These are phyloP conservation scores for Trametes sp. DNA, from an alignment of 1,284 basidiomycete genomes.

Conservation along the genomic window DNA sequence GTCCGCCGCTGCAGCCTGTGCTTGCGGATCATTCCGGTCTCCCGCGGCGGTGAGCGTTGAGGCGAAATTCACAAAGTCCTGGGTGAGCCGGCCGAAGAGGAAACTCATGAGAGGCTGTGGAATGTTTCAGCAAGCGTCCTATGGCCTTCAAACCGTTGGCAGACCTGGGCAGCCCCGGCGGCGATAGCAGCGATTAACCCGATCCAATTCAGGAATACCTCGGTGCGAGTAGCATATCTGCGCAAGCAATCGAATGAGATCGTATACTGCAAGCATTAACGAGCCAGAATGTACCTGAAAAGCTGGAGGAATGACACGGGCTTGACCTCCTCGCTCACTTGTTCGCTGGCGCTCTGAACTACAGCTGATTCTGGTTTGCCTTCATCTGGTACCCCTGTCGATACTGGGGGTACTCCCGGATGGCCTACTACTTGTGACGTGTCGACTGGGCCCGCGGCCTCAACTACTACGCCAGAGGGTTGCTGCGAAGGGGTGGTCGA, in stretches of 20 bases:
- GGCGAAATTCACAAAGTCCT: constrained; percentile 76
- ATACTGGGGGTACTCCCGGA: not conserved
- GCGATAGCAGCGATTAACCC: constrained; percentile 72
- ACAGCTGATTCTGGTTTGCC: not conserved
- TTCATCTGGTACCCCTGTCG: not conserved
- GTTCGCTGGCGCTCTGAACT: not conserved
- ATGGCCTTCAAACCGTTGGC: constrained; percentile 29
- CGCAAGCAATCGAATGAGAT: constrained; percentile 3
- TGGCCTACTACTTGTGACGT: not conserved
- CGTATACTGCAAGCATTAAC: no score
- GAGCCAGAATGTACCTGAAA: no score
- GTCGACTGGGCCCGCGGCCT: not conserved
- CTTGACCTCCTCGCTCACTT: not conserved
- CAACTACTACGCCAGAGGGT: not conserved
- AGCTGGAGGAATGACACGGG: constrained; percentile 39
- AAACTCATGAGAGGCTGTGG: constrained; percentile 78
- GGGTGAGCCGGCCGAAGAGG: constrained; percentile 81
- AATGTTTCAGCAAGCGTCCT: not conserved
- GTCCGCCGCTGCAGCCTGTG: constrained; percentile 28
- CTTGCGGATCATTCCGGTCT: constrained; percentile 32
- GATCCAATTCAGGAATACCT: constrained; percentile 67
- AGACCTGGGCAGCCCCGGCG: constrained; percentile 80
- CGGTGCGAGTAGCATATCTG: constrained; percentile 71
- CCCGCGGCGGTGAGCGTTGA: constrained; percentile 37
- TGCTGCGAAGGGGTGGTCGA: not conserved